Percentiles rank a stretch among this genome's conserved stretches.
These are phyloP conservation scores for Litchi chinensis DNA, from an alignment of 345 rosid genomes.

Conservation along the genomic window DNA sequence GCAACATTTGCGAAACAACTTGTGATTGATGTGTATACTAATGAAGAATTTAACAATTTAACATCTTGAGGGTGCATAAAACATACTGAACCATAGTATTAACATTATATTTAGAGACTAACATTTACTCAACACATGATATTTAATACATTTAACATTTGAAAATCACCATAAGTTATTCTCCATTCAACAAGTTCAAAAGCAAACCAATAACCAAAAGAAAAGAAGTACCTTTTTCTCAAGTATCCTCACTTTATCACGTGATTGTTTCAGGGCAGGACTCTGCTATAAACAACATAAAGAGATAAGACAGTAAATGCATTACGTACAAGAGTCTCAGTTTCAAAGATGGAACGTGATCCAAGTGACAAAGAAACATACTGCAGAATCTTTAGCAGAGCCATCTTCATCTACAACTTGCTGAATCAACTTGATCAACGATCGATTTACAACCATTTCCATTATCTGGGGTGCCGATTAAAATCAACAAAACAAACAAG, in stretches of 20 bases:
- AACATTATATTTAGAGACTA: too few relatives aligned
- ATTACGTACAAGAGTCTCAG: neutral
- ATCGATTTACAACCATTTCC: slow-evolving; percentile 52
- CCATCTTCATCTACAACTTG: slow-evolving; percentile 81
- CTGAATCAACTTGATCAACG: slow-evolving; percentile 58
- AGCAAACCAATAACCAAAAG: neutral
- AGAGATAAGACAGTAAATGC: slow-evolving; percentile 14
- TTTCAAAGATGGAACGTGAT: neutral
- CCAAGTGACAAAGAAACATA: slow-evolving; percentile 39
- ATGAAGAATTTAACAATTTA: too few relatives aligned
- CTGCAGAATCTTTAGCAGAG: slow-evolving; percentile 82
- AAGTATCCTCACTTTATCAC: slow-evolving; percentile 61
- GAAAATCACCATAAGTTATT: neutral
- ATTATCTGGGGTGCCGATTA: slow-evolving; percentile 51
- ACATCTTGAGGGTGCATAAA: too few relatives aligned
- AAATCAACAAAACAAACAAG: slow-evolving; percentile 12
- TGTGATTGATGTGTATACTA: too few relatives aligned
- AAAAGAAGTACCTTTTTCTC: slow-evolving; percentile 61
- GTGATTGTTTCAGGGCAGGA: slow-evolving; percentile 66
- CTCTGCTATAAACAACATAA: slow-evolving; percentile 51
- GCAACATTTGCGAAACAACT: too few relatives aligned
- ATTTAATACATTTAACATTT: too few relatives aligned
- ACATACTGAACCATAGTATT: neutral
- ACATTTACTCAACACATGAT: too few relatives aligned
- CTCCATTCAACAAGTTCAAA: neutral